Evolutionary conservation across 2,329 filamentous ascomycete species (phyloP), one percentile per base, ranked within the genome.

Genomic region (Celoporthe dispersa): DNA sequence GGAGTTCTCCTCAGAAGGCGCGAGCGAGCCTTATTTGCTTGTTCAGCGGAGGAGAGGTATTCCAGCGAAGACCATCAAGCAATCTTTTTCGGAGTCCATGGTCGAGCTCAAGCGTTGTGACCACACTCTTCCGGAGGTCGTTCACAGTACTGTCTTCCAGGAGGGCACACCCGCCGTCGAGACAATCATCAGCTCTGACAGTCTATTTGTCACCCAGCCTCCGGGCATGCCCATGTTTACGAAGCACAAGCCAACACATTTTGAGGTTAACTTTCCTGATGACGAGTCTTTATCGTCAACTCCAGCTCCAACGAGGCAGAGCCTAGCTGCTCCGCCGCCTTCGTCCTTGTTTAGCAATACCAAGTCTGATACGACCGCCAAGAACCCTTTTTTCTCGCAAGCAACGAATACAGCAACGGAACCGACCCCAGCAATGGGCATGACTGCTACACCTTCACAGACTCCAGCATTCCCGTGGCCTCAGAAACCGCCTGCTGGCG

Each of bases 81-180:
- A 91, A 73, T 79, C 85, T 22, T 88, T 87, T 72, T 91, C 89
- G 1, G 79, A 81, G 14, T 77, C 74, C 7, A 76, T 91, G 22
- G 89, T 91, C 9, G 89, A 91, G 77, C 81, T 80, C 64, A 91
- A 91, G 76, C 86, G 89, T 35, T 84, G 84, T 7, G 78, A 79
- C 14, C 82, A 81, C 62, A 78, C 85, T 14, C 79, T 91, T 2
- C 83, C 87, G 2, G 80, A 86, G 35, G 80, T 89, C 31, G 88
- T 91, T 39, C 86, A 88, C 73, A 79, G 80, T 44, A 90, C 87
- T 1, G 79, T 89, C 14, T 87, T 80, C 64, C 84, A 85, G 72
- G 79, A 82, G 41, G 39, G 73, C 4, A 22, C 71, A 39, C 60
- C 74, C 16, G 44, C 68, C 19, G 61, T 71, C 7, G 66, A 67